Base-by-base conservation (phyloP, 1,139 yeast genomes). In the Meyerozyma elateridarum region DNA sequence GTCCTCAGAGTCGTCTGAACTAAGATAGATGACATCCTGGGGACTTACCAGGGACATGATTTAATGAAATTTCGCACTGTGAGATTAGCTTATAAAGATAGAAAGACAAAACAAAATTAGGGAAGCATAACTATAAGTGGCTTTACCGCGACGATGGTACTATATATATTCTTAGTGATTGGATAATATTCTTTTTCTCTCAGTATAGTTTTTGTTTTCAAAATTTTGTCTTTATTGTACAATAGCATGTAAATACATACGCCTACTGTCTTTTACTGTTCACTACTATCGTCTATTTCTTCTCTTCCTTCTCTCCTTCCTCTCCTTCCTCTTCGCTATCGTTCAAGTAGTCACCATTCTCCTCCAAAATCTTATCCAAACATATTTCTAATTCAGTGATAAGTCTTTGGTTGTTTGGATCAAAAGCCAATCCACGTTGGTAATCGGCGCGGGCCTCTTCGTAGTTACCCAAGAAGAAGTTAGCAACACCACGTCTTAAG, bases 401-500 rank as follows among this genome's bases (percentile, higher is more conserved):
- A 33, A 65, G 55, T 34, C 73, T 48, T 31, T 49, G 49, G 40
- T 84, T 79, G 26, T 66, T 64, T 25, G 81, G 79, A 37, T 66
- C 75, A 46, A 80, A 70, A 3, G 83, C 67, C 38, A 85, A 63
- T 0, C 96, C 97, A 47, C 94, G 71, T 53, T 81, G 85, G 47
- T 84, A 74, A 43, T 79, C 85, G 9, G 79, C 76, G 45, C 79
- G 76, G 3, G 96, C 93, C 19, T 76, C 83, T 31, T 72, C 75
- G 43, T 76, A 71, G 52, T 79, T 79, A 3, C 85, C 87, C 53
- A 89, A 65, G 42, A 80, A 77, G 51, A 66, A 65, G 46, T 79
- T 69, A 38, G 91, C 81, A 35, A 83, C 79, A 2, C 94, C 94
- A 50, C 85, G 75, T 60, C 97, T 75, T 44, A 82, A 73, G 51